Conservation (phyloP, 305 asterid species). For the Euphrasia arctica region DNA sequence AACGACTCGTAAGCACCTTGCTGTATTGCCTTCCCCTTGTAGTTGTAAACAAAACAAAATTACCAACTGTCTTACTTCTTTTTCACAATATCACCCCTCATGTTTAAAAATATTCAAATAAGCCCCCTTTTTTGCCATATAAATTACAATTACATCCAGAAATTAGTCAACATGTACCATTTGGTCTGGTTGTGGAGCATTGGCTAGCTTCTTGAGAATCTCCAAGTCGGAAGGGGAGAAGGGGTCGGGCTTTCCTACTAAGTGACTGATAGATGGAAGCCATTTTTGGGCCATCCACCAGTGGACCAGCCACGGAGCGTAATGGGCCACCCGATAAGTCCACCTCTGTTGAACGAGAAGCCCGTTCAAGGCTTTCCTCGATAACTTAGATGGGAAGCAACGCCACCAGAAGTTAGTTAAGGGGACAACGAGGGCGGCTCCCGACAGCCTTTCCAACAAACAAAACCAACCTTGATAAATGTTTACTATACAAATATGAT, state of each 20-base stretch:
- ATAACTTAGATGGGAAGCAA: constrained; percentile 35
- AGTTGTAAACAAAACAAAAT: neutral
- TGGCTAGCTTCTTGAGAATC: constrained; percentile 29
- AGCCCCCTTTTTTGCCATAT: too few species aligned
- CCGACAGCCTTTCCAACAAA: constrained; percentile 31
- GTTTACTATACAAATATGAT: neutral
- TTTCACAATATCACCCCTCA: neutral
- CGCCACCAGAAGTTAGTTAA: constrained; percentile 42
- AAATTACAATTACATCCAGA: neutral
- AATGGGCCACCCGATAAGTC: constrained; percentile 41
- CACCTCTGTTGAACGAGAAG: constrained; percentile 28
- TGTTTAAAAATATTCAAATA: too few species aligned
- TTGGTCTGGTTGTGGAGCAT: constrained; percentile 31
- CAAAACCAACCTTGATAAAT: neutral
- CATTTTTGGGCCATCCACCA: constrained; percentile 53
- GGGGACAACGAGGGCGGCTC: constrained; percentile 45
- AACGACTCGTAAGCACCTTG: constrained; percentile 57
- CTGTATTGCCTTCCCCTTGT: constrained; percentile 48
- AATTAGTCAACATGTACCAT: constrained; percentile 17
- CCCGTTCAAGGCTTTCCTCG: constrained; percentile 24
- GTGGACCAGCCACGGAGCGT: constrained; percentile 38
- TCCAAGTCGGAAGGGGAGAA: constrained; percentile 33
- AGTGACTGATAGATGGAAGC: constrained; percentile 33
- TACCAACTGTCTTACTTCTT: too few species aligned
- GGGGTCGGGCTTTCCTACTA: constrained; percentile 32